Evolutionary conservation across 2,329 filamentous ascomycete genomes (phyloP), one percentile per base, ranked within the genome.

Genomic region (Phaeosphaeria sp.): DNA sequence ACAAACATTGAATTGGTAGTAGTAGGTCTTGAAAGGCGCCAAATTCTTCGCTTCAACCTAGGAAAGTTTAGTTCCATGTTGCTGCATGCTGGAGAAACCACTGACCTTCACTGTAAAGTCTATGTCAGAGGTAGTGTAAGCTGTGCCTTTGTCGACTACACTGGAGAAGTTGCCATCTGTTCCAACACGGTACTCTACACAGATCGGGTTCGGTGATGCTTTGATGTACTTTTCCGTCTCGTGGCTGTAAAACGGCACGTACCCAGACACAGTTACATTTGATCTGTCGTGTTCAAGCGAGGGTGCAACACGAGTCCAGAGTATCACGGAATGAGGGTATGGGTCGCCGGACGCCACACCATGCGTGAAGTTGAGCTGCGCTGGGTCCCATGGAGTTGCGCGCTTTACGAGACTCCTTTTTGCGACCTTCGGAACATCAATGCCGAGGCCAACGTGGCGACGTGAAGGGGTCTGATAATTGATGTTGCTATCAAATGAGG

Each of bases 41-140:
- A 92, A 72, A 10, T 84, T 83, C 51, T 77, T 83, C 1, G 89
- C 89, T 73, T 92, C 89, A 15, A 91, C 83, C 84, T 88, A 52
- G 7, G 3, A 0, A 15, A 13, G 54, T 30, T 74, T 10, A 63
- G 56, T 65, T 33, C 17, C n/a, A 63, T 22, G n/a, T 23, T 36
- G 9, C 20, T 2, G 10, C 1, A 4, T 44, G 4, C 2, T 4
- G 1, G 10, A 2, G 5, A 1, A 25, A 17, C 2, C 15, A 41
- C 46, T 49, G 66, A 87, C 86, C 81, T 91, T 91, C 58, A 92
- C 80, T 0, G 90, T 92, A 69, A 88, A 93, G 70, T 93, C 90
- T 49, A 92, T 85, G 68, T 93, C 90, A 0, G 86, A 89, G 25
- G 84, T 90, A 0, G 90, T 92, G 68, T 88, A 91, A 1, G 84